These are phyloP conservation scores for Fusarium torulosum DNA, from an alignment of 2,329 filamentous ascomycete species.

Conservation along the genomic window DNA sequence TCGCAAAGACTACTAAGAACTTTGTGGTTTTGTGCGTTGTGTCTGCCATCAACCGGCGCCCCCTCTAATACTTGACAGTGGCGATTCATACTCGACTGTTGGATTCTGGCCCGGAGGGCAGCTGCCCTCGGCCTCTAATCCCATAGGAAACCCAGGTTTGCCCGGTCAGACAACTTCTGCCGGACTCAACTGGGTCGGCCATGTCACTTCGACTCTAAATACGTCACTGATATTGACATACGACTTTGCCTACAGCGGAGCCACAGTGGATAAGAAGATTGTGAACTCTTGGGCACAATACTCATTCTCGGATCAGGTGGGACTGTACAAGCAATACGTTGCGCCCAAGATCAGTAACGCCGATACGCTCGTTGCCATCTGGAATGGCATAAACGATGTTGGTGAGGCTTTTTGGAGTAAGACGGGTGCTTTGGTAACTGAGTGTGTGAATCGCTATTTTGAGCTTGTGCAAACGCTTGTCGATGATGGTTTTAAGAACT, in stretches of 20 bases:
- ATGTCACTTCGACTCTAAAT: slow-evolving; percentile 32
- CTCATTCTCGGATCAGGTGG: slow-evolving; percentile 37
- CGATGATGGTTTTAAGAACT: slow-evolving; percentile 20
- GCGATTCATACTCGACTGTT: slow-evolving; percentile 40
- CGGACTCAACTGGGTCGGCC: slow-evolving; percentile 41
- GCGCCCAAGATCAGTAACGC: slow-evolving; percentile 1
- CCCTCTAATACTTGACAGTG: neutral
- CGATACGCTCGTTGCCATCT: slow-evolving; percentile 30
- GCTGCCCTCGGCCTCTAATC: slow-evolving; percentile 21
- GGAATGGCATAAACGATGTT: slow-evolving; percentile 43
- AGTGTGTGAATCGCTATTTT: slow-evolving; percentile 34
- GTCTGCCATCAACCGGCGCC: neutral
- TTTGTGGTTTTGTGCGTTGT: slow-evolving; percentile 21
- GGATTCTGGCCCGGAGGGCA: slow-evolving; percentile 37
- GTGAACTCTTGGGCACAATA: slow-evolving; percentile 37
- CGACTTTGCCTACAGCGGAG: slow-evolving; percentile 41
- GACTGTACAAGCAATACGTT: slow-evolving; percentile 35
- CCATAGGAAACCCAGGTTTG: slow-evolving; percentile 34
- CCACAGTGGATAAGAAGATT: slow-evolving; percentile 40
- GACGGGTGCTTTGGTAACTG: slow-evolving; percentile 21
- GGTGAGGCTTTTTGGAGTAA: slow-evolving; percentile 40
- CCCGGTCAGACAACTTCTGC: slow-evolving; percentile 39
- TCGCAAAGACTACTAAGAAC: slow-evolving; percentile 10
- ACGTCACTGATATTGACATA: slow-evolving; percentile 35
- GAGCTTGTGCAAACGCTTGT: slow-evolving; percentile 32